phyloP scores from a whole-genome alignment of 495 filamentous ascomycete species.

The Haplographium delicatum region DNA sequence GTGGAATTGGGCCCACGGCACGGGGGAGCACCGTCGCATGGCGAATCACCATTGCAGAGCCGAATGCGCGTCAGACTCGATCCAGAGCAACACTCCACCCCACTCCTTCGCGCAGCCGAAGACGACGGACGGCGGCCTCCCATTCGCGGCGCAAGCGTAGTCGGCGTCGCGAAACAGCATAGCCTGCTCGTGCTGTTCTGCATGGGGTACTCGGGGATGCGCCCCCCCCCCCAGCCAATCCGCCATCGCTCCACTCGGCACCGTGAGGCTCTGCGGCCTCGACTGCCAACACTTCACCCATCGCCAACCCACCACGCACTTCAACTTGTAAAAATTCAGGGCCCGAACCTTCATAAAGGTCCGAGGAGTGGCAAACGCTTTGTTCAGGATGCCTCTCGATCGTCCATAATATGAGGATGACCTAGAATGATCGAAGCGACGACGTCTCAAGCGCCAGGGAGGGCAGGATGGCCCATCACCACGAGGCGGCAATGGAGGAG shows the following conservation, averaged over 20 bases:
- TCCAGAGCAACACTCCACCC: background rate
- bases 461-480: background rate
- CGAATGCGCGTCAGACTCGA: no score
- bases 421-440: background rate
- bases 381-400: background rate
- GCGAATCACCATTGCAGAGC: no score
- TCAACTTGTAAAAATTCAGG: background rate
- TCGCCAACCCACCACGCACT: background rate
- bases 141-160: background rate
- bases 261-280: background rate
- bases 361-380: background rate
- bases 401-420: background rate
- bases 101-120: background rate
- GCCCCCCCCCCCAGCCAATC: background rate
- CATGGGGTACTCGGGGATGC: no score
- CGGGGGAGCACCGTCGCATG: no score
- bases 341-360: background rate
- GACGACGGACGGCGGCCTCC: background rate
- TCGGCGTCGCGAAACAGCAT: background rate
- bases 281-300: no score
- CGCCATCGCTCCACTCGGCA: background rate
- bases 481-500: slow-evolving; percentile 8
- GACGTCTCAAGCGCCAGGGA: background rate
- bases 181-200: background rate
- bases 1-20: no score